Conservation (phyloP, 495 filamentous ascomycete genomes). For the Pseudevernia furfuracea region DNA sequence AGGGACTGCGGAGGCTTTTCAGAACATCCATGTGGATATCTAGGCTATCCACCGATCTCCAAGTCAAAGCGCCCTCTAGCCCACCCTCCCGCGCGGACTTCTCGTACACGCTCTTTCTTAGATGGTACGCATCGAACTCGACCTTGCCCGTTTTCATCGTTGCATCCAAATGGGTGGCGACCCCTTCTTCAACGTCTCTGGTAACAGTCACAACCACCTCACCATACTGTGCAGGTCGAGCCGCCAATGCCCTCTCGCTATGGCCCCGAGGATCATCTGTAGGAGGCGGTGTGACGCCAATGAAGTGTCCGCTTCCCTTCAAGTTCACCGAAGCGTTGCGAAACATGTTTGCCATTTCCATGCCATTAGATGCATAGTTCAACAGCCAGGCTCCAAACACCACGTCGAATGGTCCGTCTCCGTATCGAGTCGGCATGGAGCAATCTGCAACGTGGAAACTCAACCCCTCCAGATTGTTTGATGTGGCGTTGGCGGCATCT, state of each 20-base stretch:
- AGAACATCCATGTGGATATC: background rate
- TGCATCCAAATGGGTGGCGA: background rate
- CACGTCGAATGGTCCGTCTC: slow-evolving; percentile 31
- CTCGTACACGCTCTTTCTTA: background rate
- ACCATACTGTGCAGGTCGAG: background rate
- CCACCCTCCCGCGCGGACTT: background rate
- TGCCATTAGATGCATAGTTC: slow-evolving; percentile 30
- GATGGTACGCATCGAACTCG: slow-evolving; percentile 16
- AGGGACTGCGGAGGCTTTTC: background rate
- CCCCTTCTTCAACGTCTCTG: slow-evolving; percentile 17
- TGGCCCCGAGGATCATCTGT: background rate
- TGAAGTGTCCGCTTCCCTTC: slow-evolving; percentile 27
- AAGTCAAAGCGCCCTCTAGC: background rate
- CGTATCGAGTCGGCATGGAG: slow-evolving; percentile 10
- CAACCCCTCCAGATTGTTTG: background rate
- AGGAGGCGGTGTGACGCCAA: slow-evolving; percentile 26
- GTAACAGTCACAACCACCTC: background rate
- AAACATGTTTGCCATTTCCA: slow-evolving; percentile 31
- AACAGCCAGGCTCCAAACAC: slow-evolving; percentile 35
- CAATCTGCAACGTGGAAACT: slow-evolving; percentile 24
- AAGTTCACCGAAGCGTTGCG: slow-evolving; percentile 31
- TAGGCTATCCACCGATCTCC: background rate
- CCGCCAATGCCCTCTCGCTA: background rate
- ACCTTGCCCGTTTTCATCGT: slow-evolving; percentile 11
- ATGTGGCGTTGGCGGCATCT: slow-evolving; percentile 2